Conservation (phyloP, 176 grass and related monocot species). For the Rhipidocladum racemiflorum region DNA sequence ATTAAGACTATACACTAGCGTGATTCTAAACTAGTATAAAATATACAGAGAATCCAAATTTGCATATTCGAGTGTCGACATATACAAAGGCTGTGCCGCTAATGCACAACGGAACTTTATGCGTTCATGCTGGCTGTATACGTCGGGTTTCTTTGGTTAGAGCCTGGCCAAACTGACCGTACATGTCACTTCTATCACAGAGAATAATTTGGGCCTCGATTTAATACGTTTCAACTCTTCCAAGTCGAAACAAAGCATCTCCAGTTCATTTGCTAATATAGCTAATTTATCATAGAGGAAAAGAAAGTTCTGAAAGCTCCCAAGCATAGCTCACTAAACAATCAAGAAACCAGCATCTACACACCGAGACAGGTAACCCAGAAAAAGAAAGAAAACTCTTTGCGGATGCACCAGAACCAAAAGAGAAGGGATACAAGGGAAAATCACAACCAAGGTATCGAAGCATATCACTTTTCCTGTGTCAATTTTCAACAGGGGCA, state of each 20-base stretch:
- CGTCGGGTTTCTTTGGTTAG: background rate
- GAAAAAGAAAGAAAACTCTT: background rate
- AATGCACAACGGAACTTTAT: background rate
- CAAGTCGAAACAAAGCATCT: background rate
- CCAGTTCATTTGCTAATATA: background rate
- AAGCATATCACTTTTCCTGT: constrained; percentile 25
- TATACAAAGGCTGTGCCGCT: background rate
- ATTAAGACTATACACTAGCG: too few relatives aligned
- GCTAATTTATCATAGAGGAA: background rate
- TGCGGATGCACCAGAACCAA: background rate
- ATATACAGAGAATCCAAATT: too few relatives aligned
- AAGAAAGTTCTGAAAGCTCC: background rate
- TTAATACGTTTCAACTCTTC: background rate
- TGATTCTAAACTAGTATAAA: too few relatives aligned
- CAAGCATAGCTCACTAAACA: background rate
- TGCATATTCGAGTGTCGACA: too few relatives aligned
- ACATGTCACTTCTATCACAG: background rate
- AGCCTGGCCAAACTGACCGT: background rate
- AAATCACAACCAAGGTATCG: background rate
- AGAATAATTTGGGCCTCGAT: background rate
- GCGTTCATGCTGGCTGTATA: background rate
- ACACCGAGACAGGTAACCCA: background rate
- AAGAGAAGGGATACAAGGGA: background rate
- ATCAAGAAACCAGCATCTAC: constrained; percentile 13
- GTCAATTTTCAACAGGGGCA: constrained; percentile 27